These are phyloP conservation scores for Pseudognaphalium luteoalbum DNA, from an alignment of 129 eudicot genomes.

Conservation along the genomic window DNA sequence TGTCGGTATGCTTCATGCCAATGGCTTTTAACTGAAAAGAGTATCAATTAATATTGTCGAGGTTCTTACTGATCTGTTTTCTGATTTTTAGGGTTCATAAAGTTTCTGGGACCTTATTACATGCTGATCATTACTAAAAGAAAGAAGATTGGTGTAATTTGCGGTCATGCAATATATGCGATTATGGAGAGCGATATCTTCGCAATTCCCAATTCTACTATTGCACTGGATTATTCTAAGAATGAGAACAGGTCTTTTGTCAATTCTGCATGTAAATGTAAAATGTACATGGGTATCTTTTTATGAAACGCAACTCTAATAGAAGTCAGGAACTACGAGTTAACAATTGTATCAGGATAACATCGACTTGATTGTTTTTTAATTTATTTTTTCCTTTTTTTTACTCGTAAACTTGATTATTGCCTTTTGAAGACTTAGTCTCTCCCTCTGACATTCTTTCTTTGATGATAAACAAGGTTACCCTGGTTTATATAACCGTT, in stretches of 20 bases:
- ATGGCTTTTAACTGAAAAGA: constrained; percentile 2
- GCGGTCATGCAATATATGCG: constrained; percentile 86
- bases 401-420: constrained; percentile 22
- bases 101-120: constrained; percentile 97
- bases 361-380: constrained; percentile 30
- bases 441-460: constrained; percentile 17
- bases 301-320: constrained; percentile 37
- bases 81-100: constrained; percentile 64
- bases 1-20: constrained; percentile 60
- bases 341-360: constrained; percentile 41
- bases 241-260: constrained; percentile 99
- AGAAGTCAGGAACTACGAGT: constrained; percentile 38
- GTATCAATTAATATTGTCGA: neutral
- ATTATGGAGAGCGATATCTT: constrained; percentile 69
- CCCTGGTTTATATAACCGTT: constrained; percentile 37
- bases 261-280: constrained; percentile 81
- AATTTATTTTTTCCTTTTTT: constrained; percentile 23
- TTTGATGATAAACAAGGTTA: constrained; percentile 4
- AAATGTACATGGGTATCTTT: constrained; percentile 42
- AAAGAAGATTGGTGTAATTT: constrained; percentile 76
- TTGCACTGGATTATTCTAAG: constrained; percentile 70
- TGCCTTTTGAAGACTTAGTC: constrained; percentile 26
- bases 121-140: constrained; percentile 86
- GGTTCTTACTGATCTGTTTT: constrained; percentile 25
- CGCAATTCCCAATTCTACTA: constrained; percentile 68